These are phyloP conservation scores for Chalciporus pseudorubinellus DNA, from an alignment of 768 basidiomycete species.

Conservation along the genomic window DNA sequence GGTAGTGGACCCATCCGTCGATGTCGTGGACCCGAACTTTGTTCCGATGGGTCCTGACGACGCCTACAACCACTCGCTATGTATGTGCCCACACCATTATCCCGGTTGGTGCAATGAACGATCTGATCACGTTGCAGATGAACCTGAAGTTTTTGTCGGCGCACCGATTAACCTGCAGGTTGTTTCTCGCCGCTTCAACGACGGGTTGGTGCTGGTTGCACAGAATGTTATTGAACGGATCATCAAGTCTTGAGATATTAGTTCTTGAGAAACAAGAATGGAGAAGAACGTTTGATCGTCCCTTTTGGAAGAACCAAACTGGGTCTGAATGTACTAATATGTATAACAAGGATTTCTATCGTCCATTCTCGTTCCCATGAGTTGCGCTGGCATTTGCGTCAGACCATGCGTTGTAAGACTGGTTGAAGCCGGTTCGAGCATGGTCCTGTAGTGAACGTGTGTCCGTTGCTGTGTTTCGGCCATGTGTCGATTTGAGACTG, in stretches of 20 bases:
- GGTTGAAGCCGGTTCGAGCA: too few relatives aligned
- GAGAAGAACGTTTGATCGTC: too few relatives aligned
- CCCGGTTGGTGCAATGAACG: not conserved
- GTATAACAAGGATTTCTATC: too few relatives aligned
- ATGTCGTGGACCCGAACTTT: constrained; percentile 11
- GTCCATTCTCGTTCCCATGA: too few relatives aligned
- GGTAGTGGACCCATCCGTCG: constrained; percentile 15
- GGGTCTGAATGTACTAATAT: too few relatives aligned
- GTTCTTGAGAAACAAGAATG: not conserved
- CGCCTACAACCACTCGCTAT: constrained; percentile 9
- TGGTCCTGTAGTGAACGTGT: too few relatives aligned
- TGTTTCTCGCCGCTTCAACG: constrained; percentile 24
- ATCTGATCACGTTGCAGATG: constrained; percentile 18
- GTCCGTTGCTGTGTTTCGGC: too few relatives aligned
- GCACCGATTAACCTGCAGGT: constrained; percentile 25
- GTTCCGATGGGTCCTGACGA: constrained; percentile 13
- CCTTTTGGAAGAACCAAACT: too few relatives aligned
- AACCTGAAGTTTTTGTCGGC: constrained; percentile 14
- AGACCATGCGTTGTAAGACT: too few relatives aligned
- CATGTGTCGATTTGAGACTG: too few relatives aligned
- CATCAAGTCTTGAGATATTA: constrained; percentile 23
- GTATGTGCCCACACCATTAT: constrained; percentile 9
- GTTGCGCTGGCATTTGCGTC: not conserved
- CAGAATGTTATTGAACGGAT: constrained; percentile 25
- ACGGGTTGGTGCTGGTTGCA: constrained; percentile 28